Evolutionary conservation across 176 grass and related monocot species (phyloP).

Genomic region (Triticum aestivum): IWGSC_CS_RefSeq_v2.1 NC_057803.1:370947030-370947529

Average conservation of each 20-base stretch:
- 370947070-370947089: too few relatives aligned
- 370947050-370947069: too few relatives aligned
- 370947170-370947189: background rate
- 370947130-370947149: background rate
- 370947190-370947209: background rate
- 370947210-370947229: background rate
- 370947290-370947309: background rate
- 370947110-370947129: too few relatives aligned
- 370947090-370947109: too few relatives aligned
- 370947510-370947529: too few relatives aligned
- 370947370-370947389: background rate
- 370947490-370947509: too few relatives aligned
- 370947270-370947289: background rate
- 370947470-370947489: too few relatives aligned
- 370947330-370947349: background rate
- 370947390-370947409: background rate
- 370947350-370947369: background rate
- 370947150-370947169: background rate
- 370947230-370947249: background rate
- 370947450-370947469: background rate
- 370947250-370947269: background rate
- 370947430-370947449: background rate
- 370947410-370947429: background rate
- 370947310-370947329: background rate
- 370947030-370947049: too few relatives aligned